A percentile compares a stretch with the other conserved stretches of the same genome.
Conservation (phyloP, 1,139 yeast species). For the Diutina neorugosa region DNA sequence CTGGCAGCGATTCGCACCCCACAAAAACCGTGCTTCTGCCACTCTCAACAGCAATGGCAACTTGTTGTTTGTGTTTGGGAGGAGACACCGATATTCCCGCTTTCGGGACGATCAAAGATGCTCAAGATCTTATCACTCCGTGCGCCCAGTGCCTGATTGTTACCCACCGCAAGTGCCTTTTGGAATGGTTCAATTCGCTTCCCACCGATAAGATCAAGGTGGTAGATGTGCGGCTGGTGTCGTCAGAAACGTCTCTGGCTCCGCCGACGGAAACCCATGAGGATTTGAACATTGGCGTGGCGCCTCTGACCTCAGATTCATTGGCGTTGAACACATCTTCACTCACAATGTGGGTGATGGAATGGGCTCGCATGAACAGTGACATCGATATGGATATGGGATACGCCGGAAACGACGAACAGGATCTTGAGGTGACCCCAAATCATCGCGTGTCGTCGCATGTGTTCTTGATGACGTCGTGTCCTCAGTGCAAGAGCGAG, state of each 20-base stretch:
- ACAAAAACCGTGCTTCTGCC: background rate
- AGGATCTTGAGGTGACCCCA: background rate
- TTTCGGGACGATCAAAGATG: conserved; percentile 27
- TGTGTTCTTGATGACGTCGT: conserved; percentile 19
- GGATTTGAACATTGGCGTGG: conserved; percentile 6
- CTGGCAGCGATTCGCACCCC: conserved; percentile 2
- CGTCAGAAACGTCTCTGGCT: background rate
- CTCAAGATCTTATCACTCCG: conserved; percentile 27
- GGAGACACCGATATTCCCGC: conserved; percentile 29
- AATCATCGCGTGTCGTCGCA: background rate
- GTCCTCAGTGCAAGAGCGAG: conserved; percentile 34
- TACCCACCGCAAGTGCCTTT: conserved; percentile 28
- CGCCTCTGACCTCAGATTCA: background rate
- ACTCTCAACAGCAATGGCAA: conserved; percentile 2
- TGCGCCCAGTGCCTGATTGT: conserved; percentile 28
- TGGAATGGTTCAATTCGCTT: conserved; percentile 33
- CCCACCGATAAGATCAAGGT: conserved; percentile 7
- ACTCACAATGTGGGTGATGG: background rate
- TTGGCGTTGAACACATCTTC: background rate
- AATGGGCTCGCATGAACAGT: background rate
- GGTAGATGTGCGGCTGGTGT: background rate
- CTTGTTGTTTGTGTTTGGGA: conserved; percentile 33
- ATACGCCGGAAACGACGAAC: background rate
- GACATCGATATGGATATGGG: conserved; percentile 1
- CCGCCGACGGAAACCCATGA: conserved; percentile 15